A percentile compares a stretch with the other conserved stretches of the same genome.
phyloP scores from a whole-genome alignment of 306 rosid genomes.

The Cajanus cajan region DNA sequence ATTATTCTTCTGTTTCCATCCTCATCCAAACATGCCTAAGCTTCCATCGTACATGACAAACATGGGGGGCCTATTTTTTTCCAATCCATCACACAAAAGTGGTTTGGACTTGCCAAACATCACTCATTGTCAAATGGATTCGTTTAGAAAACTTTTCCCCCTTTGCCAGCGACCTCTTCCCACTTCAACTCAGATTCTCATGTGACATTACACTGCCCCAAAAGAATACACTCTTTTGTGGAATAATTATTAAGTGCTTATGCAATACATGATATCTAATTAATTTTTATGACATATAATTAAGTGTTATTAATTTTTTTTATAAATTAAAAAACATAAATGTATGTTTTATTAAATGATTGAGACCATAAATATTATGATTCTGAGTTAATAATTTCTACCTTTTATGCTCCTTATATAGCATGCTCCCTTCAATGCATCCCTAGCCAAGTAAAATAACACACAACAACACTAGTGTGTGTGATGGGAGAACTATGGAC shows the following conservation, averaged over 20 bases:
- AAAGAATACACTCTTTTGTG: too few species aligned
- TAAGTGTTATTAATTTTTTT: too few species aligned
- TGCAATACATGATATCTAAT: too few species aligned
- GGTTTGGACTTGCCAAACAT: slow-evolving; percentile 9
- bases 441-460: not conserved
- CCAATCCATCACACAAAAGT: not conserved
- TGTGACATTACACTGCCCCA: not conserved
- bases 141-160: not conserved
- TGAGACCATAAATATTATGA: too few species aligned
- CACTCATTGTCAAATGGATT: slow-evolving; percentile 26
- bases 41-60: slow-evolving; percentile 10
- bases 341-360: too few species aligned
- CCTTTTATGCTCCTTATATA: not conserved
- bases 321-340: too few species aligned
- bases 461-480: not conserved
- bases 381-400: too few species aligned
- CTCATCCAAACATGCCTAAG: slow-evolving; percentile 4
- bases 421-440: not conserved
- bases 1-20: not conserved
- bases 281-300: too few species aligned
- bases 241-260: too few species aligned
- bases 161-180: not conserved
- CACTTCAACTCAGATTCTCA: slow-evolving; percentile 25
- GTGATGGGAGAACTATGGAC: slow-evolving; percentile 37
- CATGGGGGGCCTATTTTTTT: not conserved